phyloP scores from a whole-genome alignment of 441 rosid species.

The Eutrema salsugineum region DNA sequence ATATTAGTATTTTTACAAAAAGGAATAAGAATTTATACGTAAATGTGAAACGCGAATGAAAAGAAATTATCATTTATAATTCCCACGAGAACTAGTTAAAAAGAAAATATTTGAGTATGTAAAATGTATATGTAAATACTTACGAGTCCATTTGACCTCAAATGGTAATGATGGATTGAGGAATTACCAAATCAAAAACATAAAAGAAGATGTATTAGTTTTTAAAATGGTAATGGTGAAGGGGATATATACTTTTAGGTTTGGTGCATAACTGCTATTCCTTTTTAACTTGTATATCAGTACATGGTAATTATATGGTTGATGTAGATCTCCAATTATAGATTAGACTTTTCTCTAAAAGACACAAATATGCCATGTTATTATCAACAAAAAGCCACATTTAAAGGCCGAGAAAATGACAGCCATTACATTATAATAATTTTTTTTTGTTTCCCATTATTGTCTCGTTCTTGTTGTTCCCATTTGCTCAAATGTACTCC shows the following conservation, averaged over 20 bases:
- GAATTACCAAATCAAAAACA: not conserved
- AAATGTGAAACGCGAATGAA: not conserved
- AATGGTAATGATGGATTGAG: not conserved
- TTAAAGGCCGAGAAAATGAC: slow-evolving; percentile 34
- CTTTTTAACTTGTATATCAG: not conserved
- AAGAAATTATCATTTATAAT: no score
- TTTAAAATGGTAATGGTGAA: not conserved
- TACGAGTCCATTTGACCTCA: not conserved
- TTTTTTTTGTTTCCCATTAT: not conserved
- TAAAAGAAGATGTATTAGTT: not conserved
- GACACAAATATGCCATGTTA: slow-evolving; percentile 33
- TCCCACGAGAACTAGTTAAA: not conserved
- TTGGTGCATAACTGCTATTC: slow-evolving; percentile 19
- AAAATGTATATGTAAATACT: not conserved
- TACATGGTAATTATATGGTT: slow-evolving; percentile 21
- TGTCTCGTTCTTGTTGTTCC: slow-evolving; percentile 15
- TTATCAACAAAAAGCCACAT: slow-evolving; percentile 37
- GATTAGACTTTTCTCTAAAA: slow-evolving; percentile 26
- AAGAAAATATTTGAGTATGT: not conserved
- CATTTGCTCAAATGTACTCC: slow-evolving; percentile 12
- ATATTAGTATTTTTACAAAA: not conserved
- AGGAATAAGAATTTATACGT: no score
- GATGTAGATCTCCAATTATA: slow-evolving; percentile 26
- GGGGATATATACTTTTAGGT: slow-evolving; percentile 20
- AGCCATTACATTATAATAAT: slow-evolving; percentile 30